Evolutionary conservation across 2,329 filamentous ascomycete species (phyloP).

Genomic region (Pleoardoris graminearum): DNA sequence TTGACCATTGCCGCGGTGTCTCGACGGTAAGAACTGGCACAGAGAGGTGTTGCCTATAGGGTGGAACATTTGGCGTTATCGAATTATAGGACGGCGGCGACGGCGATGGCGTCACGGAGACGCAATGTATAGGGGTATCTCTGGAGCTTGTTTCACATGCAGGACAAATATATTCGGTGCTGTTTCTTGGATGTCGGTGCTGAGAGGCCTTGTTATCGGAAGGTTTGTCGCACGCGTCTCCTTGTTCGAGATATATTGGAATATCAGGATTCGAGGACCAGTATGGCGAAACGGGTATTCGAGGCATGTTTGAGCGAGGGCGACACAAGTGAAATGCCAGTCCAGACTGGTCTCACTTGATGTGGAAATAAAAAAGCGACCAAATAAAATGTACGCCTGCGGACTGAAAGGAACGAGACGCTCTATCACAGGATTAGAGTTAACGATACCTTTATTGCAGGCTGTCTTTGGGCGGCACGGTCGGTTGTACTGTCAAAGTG

Average conservation of each 20-base stretch:
- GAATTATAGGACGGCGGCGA: constrained; percentile 12
- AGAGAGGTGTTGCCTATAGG: background rate
- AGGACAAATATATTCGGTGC: constrained; percentile 10
- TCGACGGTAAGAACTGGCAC: constrained; percentile 9
- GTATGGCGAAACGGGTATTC: constrained; percentile 2
- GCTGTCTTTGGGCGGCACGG: background rate
- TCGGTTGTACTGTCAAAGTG: background rate
- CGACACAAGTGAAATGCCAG: background rate
- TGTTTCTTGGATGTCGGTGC: background rate
- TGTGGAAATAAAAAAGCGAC: too few relatives aligned
- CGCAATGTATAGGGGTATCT: constrained; percentile 15
- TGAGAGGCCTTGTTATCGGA: background rate
- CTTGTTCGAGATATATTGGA: constrained; percentile 11
- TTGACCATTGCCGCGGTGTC: constrained; percentile 1
- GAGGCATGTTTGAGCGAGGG: background rate
- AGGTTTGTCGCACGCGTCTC: too few relatives aligned
- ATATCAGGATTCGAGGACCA: constrained; percentile 11
- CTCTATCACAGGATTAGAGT: background rate
- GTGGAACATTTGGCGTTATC: background rate
- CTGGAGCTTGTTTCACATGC: constrained; percentile 10
- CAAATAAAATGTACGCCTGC: background rate
- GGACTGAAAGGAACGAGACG: background rate
- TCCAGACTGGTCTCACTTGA: background rate
- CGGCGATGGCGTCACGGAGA: constrained; percentile 2
- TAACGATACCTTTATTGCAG: too few relatives aligned